Conservation (phyloP, 2,329 filamentous ascomycete genomes). For the Rutstroemia sp. region DNA sequence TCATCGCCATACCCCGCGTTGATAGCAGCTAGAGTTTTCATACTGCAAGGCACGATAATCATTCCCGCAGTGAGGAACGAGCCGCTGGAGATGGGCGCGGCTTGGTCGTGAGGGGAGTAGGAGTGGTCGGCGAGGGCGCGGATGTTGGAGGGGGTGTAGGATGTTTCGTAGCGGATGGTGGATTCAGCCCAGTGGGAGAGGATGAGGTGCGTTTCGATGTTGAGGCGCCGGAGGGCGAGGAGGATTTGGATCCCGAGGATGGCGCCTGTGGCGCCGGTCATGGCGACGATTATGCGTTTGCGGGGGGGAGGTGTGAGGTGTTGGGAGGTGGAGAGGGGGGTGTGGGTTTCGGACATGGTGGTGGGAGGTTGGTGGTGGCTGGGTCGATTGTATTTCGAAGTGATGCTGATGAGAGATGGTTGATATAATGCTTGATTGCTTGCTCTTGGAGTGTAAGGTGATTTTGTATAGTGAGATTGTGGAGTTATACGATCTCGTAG, state of each 20-base stretch:
- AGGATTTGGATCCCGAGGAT: conserved; percentile 37
- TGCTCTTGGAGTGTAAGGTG: too few species aligned
- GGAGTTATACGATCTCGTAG: too few species aligned
- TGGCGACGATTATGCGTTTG: conserved; percentile 37
- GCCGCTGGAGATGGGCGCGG: conserved; percentile 38
- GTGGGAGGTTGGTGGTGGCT: too few species aligned
- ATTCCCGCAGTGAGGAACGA: conserved; percentile 39
- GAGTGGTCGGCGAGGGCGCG: conserved; percentile 32
- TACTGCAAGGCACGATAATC: conserved; percentile 41
- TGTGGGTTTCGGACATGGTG: too few species aligned
- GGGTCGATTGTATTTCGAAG: too few species aligned
- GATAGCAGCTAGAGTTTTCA: conserved; percentile 41
- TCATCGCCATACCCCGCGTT: conserved; percentile 37
- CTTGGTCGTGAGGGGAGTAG: conserved; percentile 37
- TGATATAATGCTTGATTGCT: too few species aligned
- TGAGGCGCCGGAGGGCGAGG: conserved; percentile 33
- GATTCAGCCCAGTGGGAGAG: conserved; percentile 42
- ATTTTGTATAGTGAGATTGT: too few species aligned
- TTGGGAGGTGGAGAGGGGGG: too few species aligned
- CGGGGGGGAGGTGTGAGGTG: background rate
- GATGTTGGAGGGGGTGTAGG: conserved; percentile 32
- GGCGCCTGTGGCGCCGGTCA: conserved; percentile 40
- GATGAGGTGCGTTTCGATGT: conserved; percentile 41
- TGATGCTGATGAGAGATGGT: too few species aligned
- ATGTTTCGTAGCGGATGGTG: conserved; percentile 41